A percentile compares a stretch with the other conserved stretches of the same genome.
Conservation (phyloP, 129 eudicot species). For the Kitagawia praeruptora region DNA sequence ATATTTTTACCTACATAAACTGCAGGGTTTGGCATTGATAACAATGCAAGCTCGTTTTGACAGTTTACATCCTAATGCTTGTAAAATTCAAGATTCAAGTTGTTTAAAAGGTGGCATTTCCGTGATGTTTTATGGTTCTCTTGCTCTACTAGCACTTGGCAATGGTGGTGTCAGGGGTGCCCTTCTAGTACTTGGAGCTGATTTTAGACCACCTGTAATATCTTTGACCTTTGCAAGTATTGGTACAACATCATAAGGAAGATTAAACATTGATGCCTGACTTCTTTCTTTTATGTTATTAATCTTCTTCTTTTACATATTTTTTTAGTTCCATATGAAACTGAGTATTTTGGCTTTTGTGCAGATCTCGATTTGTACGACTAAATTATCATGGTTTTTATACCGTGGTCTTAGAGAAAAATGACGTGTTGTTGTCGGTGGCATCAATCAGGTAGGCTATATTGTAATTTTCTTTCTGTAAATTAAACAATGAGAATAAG, state of each 20-base stretch:
- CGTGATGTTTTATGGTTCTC: no score
- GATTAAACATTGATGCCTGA: not conserved
- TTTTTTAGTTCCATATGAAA: not conserved
- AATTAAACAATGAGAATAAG: not conserved
- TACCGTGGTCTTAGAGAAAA: constrained; percentile 79
- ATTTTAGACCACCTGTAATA: not conserved
- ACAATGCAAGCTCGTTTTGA: no score
- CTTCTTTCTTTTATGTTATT: not conserved
- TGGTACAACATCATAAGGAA: not conserved
- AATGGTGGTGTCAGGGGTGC: no score
- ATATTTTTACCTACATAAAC: no score
- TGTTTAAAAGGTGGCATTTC: no score
- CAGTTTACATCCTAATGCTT: no score
- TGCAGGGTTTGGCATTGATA: no score
- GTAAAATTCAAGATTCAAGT: no score
- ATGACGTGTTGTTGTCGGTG: constrained; percentile 58
- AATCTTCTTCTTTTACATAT: not conserved
- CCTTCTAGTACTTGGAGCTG: no score
- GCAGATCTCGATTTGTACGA: constrained; percentile 79
- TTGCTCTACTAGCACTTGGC: no score
- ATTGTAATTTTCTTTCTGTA: not conserved
- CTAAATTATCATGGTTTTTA: constrained; percentile 70
- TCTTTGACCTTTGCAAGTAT: not conserved
- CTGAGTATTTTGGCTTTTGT: constrained; percentile 8
- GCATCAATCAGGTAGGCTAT: constrained; percentile 78